Evolutionary conservation across 805 yeast species (phyloP).

Genomic region (Blastobotrys attinorum): DNA sequence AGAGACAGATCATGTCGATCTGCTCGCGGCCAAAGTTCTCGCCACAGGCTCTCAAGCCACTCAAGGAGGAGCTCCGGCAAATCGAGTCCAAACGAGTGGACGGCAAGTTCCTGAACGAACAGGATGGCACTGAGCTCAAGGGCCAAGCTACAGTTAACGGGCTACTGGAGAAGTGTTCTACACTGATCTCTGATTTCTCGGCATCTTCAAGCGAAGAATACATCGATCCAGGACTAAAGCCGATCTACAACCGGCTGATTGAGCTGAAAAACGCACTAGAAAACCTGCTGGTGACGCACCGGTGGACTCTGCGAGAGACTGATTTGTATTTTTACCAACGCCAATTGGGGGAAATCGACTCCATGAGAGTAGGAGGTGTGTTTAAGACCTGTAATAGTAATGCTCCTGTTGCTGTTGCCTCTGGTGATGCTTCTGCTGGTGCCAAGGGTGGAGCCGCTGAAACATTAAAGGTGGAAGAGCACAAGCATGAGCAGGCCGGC

Average conservation of each 20-base stretch:
- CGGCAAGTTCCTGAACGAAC: constrained; percentile 41
- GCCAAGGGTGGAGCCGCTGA: constrained; percentile 12
- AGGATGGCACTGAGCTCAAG: constrained; percentile 8
- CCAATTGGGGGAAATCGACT: constrained; percentile 65
- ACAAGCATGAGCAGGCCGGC: not conserved
- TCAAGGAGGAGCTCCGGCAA: constrained; percentile 34
- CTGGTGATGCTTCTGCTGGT: not conserved
- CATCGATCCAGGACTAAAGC: constrained; percentile 43
- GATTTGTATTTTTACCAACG: constrained; percentile 82
- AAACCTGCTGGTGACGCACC: constrained; percentile 77
- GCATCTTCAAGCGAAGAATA: constrained; percentile 33
- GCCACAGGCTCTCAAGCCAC: constrained; percentile 27
- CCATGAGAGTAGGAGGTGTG: constrained; percentile 53
- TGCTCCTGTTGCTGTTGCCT: not conserved
- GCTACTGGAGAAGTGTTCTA: constrained; percentile 74
- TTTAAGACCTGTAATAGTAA: constrained; percentile 26
- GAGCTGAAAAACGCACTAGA: constrained; percentile 68
- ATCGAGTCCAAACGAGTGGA: constrained; percentile 45
- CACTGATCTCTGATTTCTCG: constrained; percentile 58
- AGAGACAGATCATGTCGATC: constrained; percentile 52
- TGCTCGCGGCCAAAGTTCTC: constrained; percentile 36
- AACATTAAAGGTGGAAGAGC: no score
- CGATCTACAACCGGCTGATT: constrained; percentile 55
- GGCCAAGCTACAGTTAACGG: constrained; percentile 28
- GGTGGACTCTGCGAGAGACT: constrained; percentile 97